These are phyloP conservation scores for Pestalotiopsis sp. DNA, from an alignment of 2,329 filamentous ascomycete species.

Conservation along the genomic window DNA sequence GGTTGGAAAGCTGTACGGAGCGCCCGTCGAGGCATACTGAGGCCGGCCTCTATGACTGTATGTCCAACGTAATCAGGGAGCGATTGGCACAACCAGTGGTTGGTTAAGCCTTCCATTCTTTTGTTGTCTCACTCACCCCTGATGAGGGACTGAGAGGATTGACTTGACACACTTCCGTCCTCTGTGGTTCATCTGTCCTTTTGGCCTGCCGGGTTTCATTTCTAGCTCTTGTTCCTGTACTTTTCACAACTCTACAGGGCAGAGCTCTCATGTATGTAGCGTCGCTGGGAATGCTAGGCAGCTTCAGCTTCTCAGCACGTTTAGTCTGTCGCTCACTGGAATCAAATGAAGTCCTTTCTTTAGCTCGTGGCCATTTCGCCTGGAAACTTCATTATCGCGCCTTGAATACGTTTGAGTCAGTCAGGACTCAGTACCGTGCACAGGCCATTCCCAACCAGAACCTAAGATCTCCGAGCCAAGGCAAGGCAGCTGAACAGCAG, in stretches of 20 bases:
- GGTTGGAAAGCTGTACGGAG: constrained; percentile 1
- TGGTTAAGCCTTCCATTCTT: neutral
- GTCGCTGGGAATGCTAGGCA: neutral
- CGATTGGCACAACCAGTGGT: neutral
- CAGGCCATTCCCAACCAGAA: neutral
- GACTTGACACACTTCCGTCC: too few relatives aligned
- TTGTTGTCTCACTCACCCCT: neutral
- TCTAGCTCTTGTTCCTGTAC: neutral
- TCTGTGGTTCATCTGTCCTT: too few relatives aligned
- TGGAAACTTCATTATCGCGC: neutral
- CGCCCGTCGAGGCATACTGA: neutral
- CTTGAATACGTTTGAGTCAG: neutral
- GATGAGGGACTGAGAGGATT: too few relatives aligned
- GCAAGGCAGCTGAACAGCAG: constrained; percentile 40
- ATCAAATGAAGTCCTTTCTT: neutral
- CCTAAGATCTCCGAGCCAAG: constrained; percentile 28
- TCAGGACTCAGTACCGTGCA: neutral
- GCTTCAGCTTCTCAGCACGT: neutral
- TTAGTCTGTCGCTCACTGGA: neutral
- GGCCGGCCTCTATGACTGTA: neutral
- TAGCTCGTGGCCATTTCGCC: neutral
- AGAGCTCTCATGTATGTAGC: neutral
- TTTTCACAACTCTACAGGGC: neutral
- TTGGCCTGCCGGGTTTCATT: neutral
- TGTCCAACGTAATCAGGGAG: neutral